A percentile compares a stretch with the other conserved stretches of the same genome.
These are phyloP conservation scores for Pythium vanterpoolii DNA, from an alignment of 352 stramenopile genomes.

Conservation along the genomic window DNA sequence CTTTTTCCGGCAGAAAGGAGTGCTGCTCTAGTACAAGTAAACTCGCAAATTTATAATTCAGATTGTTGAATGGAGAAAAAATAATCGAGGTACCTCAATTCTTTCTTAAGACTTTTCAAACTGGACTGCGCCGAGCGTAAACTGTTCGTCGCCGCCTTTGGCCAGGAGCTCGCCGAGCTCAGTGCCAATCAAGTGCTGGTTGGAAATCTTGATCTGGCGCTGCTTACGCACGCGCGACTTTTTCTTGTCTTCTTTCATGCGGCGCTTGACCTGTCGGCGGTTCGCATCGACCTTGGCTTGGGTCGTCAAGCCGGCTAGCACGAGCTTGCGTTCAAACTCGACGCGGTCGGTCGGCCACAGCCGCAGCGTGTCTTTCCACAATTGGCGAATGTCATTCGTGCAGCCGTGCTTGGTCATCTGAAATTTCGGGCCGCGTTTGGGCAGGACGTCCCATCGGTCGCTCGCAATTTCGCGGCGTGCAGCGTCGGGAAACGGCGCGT, in stretches of 20 bases:
- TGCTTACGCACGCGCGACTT: slow-evolving; percentile 77
- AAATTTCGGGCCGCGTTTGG: slow-evolving; percentile 70
- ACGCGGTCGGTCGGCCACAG: slow-evolving; percentile 68
- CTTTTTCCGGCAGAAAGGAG: slow-evolving; percentile 65
- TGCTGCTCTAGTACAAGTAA: slow-evolving; percentile 20
- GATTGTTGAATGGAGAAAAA: neutral
- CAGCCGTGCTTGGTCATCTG: slow-evolving; percentile 80
- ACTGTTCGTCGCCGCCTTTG: slow-evolving; percentile 71
- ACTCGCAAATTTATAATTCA: neutral
- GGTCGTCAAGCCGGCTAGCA: slow-evolving; percentile 77
- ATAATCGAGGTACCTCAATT: neutral
- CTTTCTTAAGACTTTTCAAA: slow-evolving; percentile 67
- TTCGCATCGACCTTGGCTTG: slow-evolving; percentile 81
- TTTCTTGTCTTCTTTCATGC: slow-evolving; percentile 82
- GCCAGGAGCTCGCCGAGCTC: slow-evolving; percentile 81
- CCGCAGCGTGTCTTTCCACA: slow-evolving; percentile 78
- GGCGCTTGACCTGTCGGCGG: slow-evolving; percentile 71
- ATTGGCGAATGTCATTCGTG: slow-evolving; percentile 80
- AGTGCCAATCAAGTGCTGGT: slow-evolving; percentile 85
- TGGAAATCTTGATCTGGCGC: slow-evolving; percentile 88
- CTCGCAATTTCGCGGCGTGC: slow-evolving; percentile 53
- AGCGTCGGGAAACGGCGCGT: slow-evolving; percentile 72
- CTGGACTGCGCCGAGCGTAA: slow-evolving; percentile 78
- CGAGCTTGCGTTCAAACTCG: slow-evolving; percentile 76
- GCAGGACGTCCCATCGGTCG: slow-evolving; percentile 71